phyloP scores from a whole-genome alignment of 768 basidiomycete species.

The Rhodotorula kratochvilovae region DNA sequence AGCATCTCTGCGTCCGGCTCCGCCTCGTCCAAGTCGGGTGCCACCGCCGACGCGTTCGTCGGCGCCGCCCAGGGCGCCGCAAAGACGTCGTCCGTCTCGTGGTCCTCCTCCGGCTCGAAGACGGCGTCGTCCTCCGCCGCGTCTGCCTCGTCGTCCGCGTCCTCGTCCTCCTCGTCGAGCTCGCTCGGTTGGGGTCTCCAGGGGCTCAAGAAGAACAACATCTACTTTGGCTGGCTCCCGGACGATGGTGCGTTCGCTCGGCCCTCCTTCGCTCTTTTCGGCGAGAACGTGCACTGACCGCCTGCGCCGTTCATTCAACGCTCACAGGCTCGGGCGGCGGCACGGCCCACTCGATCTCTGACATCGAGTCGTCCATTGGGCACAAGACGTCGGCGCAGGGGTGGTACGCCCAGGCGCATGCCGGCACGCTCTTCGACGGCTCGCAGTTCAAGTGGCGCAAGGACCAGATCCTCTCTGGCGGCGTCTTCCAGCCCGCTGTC shows the following conservation, averaged over 20 bases:
- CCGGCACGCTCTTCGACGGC: slow-evolving; percentile 39
- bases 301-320: background rate
- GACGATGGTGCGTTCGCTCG: slow-evolving; percentile 30
- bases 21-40: slow-evolving; percentile 4
- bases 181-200: slow-evolving; percentile 22
- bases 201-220: slow-evolving; percentile 38
- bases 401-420: slow-evolving; percentile 40
- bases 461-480: slow-evolving; percentile 37
- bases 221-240: slow-evolving; percentile 42
- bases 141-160: slow-evolving; percentile 11
- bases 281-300: background rate
- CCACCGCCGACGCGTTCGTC: background rate
- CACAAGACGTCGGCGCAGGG: slow-evolving; percentile 33
- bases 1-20: background rate
- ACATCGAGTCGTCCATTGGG: slow-evolving; percentile 32
- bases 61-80: slow-evolving; percentile 2
- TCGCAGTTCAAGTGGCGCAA: slow-evolving; percentile 37
- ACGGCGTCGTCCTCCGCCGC: slow-evolving; percentile 6
- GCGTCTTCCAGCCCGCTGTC: slow-evolving; percentile 41
- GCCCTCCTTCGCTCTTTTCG: background rate
- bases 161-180: slow-evolving; percentile 25
- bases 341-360: slow-evolving; percentile 35
- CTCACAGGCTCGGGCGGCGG: slow-evolving; percentile 40
- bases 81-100: slow-evolving; percentile 6
- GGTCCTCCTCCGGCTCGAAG: slow-evolving; percentile 7